phyloP scores from a whole-genome alignment of 176 grass and related monocot genomes.

The Carex pumila region DNA sequence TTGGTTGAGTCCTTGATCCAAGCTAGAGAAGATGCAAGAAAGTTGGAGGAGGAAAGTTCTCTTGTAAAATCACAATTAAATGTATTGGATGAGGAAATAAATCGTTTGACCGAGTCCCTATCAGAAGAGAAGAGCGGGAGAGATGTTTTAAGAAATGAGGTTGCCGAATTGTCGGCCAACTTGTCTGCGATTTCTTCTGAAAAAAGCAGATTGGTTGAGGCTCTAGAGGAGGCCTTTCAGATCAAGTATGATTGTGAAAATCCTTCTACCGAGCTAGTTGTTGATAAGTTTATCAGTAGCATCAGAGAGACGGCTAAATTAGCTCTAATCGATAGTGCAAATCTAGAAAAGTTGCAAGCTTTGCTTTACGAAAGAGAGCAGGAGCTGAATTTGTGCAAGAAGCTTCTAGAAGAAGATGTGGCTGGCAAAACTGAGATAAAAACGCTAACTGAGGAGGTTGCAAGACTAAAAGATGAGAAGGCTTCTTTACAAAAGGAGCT shows the following conservation, averaged over 20 bases:
- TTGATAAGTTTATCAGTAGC: constrained; percentile 42
- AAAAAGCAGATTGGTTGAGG: constrained; percentile 58
- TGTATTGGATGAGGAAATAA: constrained; percentile 65
- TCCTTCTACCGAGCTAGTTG: constrained; percentile 26
- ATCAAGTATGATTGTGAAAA: constrained; percentile 39
- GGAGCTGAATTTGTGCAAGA: constrained; percentile 60
- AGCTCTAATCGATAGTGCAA: constrained; percentile 31
- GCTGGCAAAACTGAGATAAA: constrained; percentile 38
- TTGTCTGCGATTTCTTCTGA: constrained; percentile 46
- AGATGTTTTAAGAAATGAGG: constrained; percentile 63
- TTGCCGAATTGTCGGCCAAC: constrained; percentile 52
- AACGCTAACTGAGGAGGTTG: constrained; percentile 38
- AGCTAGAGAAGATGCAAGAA: constrained; percentile 42
- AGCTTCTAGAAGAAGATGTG: constrained; percentile 73
- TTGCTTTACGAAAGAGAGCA: constrained; percentile 56
- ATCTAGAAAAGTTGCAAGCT: constrained; percentile 51
- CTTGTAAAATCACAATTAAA: constrained; percentile 49
- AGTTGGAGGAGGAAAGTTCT: constrained; percentile 54
- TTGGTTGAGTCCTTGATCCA: constrained; percentile 45
- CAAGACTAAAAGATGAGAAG: constrained; percentile 65
- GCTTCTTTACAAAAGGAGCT: constrained; percentile 67
- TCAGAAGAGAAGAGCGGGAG: constrained; percentile 77
- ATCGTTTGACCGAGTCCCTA: constrained; percentile 40
- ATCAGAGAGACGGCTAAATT: constrained; percentile 42
- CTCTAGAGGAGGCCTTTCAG: constrained; percentile 51